phyloP scores from a whole-genome alignment of 345 rosid species.

The Gossypium turneri region DNA sequence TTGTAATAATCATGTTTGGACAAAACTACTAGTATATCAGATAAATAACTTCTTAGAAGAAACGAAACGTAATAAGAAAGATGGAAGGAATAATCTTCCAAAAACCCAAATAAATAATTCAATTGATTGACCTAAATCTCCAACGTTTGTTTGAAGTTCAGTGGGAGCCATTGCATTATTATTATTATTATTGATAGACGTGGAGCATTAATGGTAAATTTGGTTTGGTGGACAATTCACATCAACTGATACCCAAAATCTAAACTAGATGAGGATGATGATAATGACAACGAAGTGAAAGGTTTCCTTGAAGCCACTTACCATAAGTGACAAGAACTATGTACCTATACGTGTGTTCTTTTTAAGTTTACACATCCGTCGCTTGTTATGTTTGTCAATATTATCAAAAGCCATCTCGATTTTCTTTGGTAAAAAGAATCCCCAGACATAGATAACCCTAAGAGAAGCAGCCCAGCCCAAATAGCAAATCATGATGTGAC shows the following conservation, averaged over 20 bases:
- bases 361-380: too few relatives aligned
- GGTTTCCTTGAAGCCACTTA: background rate
- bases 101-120: background rate
- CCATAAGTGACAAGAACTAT: too few relatives aligned
- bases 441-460: background rate
- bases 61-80: too few relatives aligned
- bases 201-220: background rate
- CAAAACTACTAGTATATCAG: too few relatives aligned
- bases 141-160: background rate
- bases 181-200: background rate
- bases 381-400: too few relatives aligned
- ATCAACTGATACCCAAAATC: background rate
- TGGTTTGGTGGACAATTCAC: background rate
- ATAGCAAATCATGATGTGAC: slow-evolving; percentile 19
- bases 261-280: background rate
- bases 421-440: background rate
- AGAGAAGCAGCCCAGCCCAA: background rate
- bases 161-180: slow-evolving; percentile 16
- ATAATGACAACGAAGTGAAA: background rate
- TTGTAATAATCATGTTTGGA: too few relatives aligned
- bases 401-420: too few relatives aligned
- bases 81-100: background rate
- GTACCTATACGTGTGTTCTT: too few relatives aligned
- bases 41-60: too few relatives aligned
- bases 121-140: background rate